These are phyloP conservation scores for Vicia villosa DNA, from an alignment of 306 rosid genomes.

Conservation along the genomic window DNA sequence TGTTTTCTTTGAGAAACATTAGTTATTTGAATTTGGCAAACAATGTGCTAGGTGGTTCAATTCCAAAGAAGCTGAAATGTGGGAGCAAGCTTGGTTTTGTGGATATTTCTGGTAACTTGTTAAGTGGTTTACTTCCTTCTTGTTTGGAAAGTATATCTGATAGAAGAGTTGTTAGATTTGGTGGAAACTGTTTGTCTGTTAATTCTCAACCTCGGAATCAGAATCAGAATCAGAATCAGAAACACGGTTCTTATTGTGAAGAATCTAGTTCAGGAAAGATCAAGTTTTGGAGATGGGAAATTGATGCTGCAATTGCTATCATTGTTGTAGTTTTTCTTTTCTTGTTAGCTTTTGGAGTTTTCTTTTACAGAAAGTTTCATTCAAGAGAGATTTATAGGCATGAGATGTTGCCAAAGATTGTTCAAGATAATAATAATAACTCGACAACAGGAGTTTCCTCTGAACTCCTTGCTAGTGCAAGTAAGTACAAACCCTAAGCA, in stretches of 20 bases:
- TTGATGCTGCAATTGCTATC: constrained; percentile 44
- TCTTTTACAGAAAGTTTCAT: constrained; percentile 45
- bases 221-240: constrained; percentile 39
- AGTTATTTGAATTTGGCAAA: constrained; percentile 72
- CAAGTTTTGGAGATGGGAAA: constrained; percentile 45
- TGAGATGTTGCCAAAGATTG: constrained; percentile 50
- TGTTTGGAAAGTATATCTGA: constrained; percentile 64
- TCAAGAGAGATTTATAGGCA: constrained; percentile 41
- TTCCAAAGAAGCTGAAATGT: constrained; percentile 58
- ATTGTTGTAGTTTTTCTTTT: constrained; percentile 46
- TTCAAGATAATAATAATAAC: constrained; percentile 49
- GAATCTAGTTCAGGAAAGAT: constrained; percentile 40
- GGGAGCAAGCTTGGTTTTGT: constrained; percentile 76
- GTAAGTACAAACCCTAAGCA: constrained; percentile 54
- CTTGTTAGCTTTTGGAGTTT: constrained; percentile 50
- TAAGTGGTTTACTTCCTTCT: constrained; percentile 69
- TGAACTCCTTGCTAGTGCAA: constrained; percentile 69
- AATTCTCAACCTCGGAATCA: constrained; percentile 52
- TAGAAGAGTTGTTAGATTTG: constrained; percentile 54
- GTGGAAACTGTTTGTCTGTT: constrained; percentile 68
- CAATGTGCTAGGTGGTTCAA: constrained; percentile 62
- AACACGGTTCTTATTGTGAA: constrained; percentile 60
- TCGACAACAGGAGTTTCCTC: constrained; percentile 65
- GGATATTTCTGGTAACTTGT: constrained; percentile 78
- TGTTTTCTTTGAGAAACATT: constrained; percentile 73